Evolutionary conservation across 805 yeast species (phyloP), one percentile per base, ranked within the genome.

Genomic region (Kodamaea restingae): DNA sequence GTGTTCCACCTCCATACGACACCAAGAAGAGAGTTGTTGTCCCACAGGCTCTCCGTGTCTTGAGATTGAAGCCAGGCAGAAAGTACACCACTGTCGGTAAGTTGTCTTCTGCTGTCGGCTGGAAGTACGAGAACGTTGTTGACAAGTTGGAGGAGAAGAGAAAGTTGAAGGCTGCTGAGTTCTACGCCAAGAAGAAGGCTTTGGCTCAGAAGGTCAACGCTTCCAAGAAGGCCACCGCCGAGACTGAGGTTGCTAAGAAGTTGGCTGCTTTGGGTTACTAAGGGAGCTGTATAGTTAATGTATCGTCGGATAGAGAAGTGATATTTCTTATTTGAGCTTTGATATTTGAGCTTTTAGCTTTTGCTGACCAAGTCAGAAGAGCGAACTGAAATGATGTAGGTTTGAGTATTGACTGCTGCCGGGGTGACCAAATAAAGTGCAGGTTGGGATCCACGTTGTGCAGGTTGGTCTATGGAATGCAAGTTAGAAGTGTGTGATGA

Each of bases 1-100:
- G 99, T 84, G 81, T 93, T 54, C 99, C 99, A 75, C 88, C 97
- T 50, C 98, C 98, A 77, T 93, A 85, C 76, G 98, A 93, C 93
- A 88, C 83, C 80, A 87, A 88, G 88, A 91, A 91, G 95, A 88
- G 96, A 75, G 96, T 90, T 69, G 98, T 93, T 60, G 98, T 93
- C 67, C 98, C 98, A 71, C 96, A 88, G 80, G 98, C 98, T 67
- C 81, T 93, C 69, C 88, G 98, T 79, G 96, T 93, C 60, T 80
- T 93, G 72, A 88, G 98, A 83, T 85, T 93, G 75, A 90, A 88
- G 79, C 98, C 88, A 72, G 98, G 98, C 73, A 88, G 98, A 85
- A 93, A 93, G 79, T 93, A 84, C 95, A 87, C 96, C 76, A 88
- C 97, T 55, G 87, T 93, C 62, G 95, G 95, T 71, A 88, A 93